Conservation (phyloP, 306 rosid species). For the Purshia tridentata region DNA sequence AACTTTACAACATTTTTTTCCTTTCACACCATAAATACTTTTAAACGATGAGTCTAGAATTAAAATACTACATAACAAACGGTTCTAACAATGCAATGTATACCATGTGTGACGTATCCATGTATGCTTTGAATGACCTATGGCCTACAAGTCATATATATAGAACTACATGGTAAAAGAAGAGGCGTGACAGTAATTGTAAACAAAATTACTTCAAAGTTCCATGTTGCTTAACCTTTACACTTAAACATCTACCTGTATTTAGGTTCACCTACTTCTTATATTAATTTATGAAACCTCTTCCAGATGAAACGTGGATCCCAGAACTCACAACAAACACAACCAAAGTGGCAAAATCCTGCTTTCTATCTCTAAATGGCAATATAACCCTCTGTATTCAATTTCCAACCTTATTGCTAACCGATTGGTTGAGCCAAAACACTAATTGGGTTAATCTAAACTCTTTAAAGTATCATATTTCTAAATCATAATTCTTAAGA, state of each 20-base stretch:
- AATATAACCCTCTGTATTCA: neutral
- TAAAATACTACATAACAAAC: neutral
- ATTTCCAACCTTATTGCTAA: neutral
- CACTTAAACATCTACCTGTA: neutral
- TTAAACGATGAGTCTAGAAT: too few species aligned
- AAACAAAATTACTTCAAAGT: neutral
- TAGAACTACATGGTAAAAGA: neutral
- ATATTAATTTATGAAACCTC: constrained; percentile 7
- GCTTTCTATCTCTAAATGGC: neutral
- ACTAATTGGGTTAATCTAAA: neutral
- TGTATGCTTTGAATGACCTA: neutral
- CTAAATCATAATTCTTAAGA: neutral
- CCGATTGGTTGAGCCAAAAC: neutral
- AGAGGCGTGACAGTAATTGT: neutral
- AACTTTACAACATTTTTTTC: too few species aligned
- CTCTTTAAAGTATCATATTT: neutral
- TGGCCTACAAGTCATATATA: too few species aligned
- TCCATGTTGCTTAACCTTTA: neutral
- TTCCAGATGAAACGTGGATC: neutral
- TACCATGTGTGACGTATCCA: neutral
- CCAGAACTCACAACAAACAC: neutral
- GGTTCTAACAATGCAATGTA: neutral
- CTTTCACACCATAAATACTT: too few species aligned
- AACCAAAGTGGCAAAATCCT: neutral
- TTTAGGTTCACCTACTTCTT: constrained; percentile 15